phyloP scores from a whole-genome alignment of 2,329 filamentous ascomycete genomes.

The Nothophoma quercina region DNA sequence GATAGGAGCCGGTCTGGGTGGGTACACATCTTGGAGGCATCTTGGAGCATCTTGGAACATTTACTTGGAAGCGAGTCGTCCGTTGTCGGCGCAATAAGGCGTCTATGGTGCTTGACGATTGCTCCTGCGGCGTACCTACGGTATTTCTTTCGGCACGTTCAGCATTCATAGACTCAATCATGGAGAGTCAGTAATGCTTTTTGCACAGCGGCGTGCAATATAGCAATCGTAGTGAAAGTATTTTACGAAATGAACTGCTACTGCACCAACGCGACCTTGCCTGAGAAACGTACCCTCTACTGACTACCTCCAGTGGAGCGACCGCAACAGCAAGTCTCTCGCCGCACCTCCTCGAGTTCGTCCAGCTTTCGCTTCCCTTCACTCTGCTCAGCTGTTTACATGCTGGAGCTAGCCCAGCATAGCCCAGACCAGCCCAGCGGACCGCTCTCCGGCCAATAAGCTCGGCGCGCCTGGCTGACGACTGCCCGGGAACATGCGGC shows the following conservation, averaged over 20 bases:
- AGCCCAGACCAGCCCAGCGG: background rate
- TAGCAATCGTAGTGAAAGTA: background rate
- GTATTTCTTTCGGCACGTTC: background rate
- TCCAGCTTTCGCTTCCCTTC: no score
- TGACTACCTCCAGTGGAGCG: no score
- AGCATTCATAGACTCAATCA: background rate
- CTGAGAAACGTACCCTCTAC: no score
- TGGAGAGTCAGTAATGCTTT: background rate
- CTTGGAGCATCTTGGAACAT: background rate
- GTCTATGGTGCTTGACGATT: background rate
- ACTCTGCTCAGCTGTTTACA: no score
- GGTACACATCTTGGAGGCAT: no score
- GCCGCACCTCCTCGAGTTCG: no score
- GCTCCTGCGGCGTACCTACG: background rate
- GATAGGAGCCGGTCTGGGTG: no score
- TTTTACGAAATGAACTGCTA: no score
- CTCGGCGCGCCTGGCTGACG: background rate
- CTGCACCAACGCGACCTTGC: no score
- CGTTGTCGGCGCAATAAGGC: background rate
- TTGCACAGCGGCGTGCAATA: background rate
- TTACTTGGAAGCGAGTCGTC: background rate
- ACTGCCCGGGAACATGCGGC: background rate
- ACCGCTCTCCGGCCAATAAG: background rate
- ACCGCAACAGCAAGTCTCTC: no score
- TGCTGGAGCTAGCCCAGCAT: no score